Evolutionary conservation across 345 rosid genomes (phyloP), one percentile per base, ranked within the genome.

Genomic region (Hibiscus tridactylites): DNA sequence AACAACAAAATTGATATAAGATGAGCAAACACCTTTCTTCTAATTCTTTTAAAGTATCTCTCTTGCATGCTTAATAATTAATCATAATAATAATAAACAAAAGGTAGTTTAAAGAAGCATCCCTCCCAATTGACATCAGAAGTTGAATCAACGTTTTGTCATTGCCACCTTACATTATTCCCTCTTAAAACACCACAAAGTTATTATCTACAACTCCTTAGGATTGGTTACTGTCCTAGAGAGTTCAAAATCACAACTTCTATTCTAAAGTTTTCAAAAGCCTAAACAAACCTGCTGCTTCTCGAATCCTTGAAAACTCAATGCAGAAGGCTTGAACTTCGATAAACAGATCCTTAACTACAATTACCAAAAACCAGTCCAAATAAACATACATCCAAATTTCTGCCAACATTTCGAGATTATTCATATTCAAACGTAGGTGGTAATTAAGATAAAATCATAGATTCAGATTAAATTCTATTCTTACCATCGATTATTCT

Each of bases 251-350:
- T 5, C 16, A 50, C 0, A 1, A 4, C 12, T 11, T 68, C 81
- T 83, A 90, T 73, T 87, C 97, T 80, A 91, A 79, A 50, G 84
- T 54, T 80, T 86, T 91, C 35, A 91, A 88, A 62, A 88, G 92
- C 90, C 97, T 89, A 83, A 95, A 95, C 33, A 95, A 81, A 24
- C 88, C 85, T 62, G 92, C 97, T n/a, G 97, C 97, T 82, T 90
- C 99, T 73, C 96, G 80, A 66, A 92, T 84, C 76, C 99, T 80
- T 0, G 98, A 92, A 76, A 95, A 95, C 83, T 95, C 96, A 3
- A 95, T 90, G 87, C 97, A 95, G 84, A 95, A 92, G 21, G 97
- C 98, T 84, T 89, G 97, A 65, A 92, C 99, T 89, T 95, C 98
- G 33, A 92, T 89, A 83, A 95, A 88, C 46, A 90, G 91, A 79